Base-by-base conservation (phyloP, 139 green algal species). In the Marvania coccoides region DNA sequence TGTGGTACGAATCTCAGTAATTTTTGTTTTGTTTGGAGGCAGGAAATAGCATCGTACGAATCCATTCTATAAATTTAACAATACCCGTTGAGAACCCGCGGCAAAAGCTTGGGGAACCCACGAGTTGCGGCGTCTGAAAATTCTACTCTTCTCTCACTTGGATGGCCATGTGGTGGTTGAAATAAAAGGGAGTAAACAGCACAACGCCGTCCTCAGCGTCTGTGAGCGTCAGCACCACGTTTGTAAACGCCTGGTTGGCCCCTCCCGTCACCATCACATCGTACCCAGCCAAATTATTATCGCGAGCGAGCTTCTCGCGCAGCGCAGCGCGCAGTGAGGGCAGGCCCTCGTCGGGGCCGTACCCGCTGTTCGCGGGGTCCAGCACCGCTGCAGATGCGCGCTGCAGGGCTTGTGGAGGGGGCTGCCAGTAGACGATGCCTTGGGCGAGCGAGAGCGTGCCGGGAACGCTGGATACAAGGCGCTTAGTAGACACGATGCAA, bases 111-210 rank as follows among this genome's bases (percentile, higher is more conserved):
- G n/a, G n/a, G n/a, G n/a, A n/a, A n/a, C n/a, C n/a, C n/a, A n/a
- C n/a, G n/a, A n/a, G n/a, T n/a, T n/a, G n/a, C n/a, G n/a, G n/a
- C n/a, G n/a, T n/a, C n/a, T n/a, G n/a, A n/a, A n/a, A n/a, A n/a
- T 38, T 13, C 24, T 29, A 23, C 33, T 13, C 23, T 29, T n/a
- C n/a, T n/a, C 26, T 7, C 66, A 82, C 74, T 55, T 85, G 81
- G 26, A 90, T 47, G 6, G 83, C 80, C 91, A 96, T 96, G 12
- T 87, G 73, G 71, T 97, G 88, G 74, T 98, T 97, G 81, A 98
- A 98, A 79, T 98, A 98, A 74, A 91, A 96, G 8, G 92, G 92
- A 46, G 47, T 75, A 74, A 97, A 98, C 26, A 98, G 80, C 23
- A 91, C 91, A 5, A 85, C 80, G 1, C 61, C 24, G 68, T 95